A percentile compares a stretch with the other conserved stretches of the same genome.
Conservation (phyloP, 306 rosid species). For the Cyamopsis tetragonoloba region DNA sequence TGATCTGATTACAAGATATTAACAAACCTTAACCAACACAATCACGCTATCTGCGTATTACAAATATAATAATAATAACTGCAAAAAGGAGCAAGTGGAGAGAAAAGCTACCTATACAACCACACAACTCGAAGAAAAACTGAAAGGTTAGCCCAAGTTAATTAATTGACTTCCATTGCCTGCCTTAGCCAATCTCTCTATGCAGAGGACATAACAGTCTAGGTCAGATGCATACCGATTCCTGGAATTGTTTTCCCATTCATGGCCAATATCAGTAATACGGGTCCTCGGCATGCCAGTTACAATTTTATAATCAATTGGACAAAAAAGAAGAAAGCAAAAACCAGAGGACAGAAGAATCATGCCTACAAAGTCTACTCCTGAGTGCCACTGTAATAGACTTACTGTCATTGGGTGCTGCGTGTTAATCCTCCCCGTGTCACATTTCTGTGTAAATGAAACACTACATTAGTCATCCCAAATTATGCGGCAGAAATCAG, state of each 20-base stretch:
- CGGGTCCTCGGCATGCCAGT: constrained; percentile 51
- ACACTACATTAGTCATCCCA: constrained; percentile 12
- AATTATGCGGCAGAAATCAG: background rate
- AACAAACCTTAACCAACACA: constrained; percentile 60
- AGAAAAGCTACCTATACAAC: constrained; percentile 63
- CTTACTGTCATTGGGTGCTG: constrained; percentile 69
- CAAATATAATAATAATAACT: constrained; percentile 56
- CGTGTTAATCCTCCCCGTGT: constrained; percentile 75
- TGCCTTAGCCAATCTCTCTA: constrained; percentile 39
- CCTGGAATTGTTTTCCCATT: constrained; percentile 25
- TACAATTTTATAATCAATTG: constrained; percentile 52
- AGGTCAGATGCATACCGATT: constrained; percentile 70
- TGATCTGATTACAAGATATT: constrained; percentile 57
- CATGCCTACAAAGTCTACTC: constrained; percentile 32
- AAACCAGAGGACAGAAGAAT: constrained; percentile 23
- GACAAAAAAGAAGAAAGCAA: constrained; percentile 14
- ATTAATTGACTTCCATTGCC: constrained; percentile 44
- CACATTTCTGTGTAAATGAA: constrained; percentile 46
- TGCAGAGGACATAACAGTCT: constrained; percentile 51
- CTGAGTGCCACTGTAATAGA: constrained; percentile 24
- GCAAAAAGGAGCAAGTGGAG: constrained; percentile 20
- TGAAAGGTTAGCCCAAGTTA: constrained; percentile 65
- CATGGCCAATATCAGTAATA: constrained; percentile 28
- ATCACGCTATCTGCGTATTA: constrained; percentile 63
- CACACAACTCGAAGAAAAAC: constrained; percentile 57